Conservation (phyloP, 176 grass and related monocot genomes). For the Phyllostachys edulis region DNA sequence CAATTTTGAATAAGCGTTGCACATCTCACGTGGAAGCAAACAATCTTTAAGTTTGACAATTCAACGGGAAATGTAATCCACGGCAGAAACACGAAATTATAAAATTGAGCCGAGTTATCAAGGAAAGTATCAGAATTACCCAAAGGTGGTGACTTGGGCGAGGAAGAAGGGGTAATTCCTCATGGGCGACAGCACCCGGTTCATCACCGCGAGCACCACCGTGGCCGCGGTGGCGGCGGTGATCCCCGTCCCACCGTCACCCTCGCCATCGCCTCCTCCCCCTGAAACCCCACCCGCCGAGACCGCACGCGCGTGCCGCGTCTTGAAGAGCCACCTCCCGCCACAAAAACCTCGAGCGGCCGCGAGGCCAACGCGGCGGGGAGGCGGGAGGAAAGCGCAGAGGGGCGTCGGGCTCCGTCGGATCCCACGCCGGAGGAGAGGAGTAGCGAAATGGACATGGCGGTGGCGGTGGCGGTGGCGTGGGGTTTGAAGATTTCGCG, state of each 20-base stretch:
- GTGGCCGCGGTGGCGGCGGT: constrained; percentile 43
- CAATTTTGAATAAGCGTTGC: neutral
- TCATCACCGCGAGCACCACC: constrained; percentile 68
- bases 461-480: neutral
- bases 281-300: constrained; percentile 12
- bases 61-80: neutral
- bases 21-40: neutral
- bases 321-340: constrained; percentile 6
- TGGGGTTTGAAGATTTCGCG: constrained; percentile 27
- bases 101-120: neutral
- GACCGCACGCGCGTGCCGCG: neutral
- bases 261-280: neutral
- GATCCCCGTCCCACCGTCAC: constrained; percentile 30
- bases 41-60: neutral
- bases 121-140: constrained; percentile 37
- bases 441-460: constrained; percentile 33
- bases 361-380: neutral
- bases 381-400: neutral
- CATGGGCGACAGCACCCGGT: constrained; percentile 92
- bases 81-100: neutral
- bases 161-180: constrained; percentile 90
- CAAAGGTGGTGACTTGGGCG: constrained; percentile 77
- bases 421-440: constrained; percentile 8
- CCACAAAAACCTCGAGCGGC: neutral
- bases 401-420: neutral